Percentiles rank a stretch among this genome's conserved stretches.
These are phyloP conservation scores for Tilletia setariae DNA, from an alignment of 1,284 basidiomycete species.

Conservation along the genomic window DNA sequence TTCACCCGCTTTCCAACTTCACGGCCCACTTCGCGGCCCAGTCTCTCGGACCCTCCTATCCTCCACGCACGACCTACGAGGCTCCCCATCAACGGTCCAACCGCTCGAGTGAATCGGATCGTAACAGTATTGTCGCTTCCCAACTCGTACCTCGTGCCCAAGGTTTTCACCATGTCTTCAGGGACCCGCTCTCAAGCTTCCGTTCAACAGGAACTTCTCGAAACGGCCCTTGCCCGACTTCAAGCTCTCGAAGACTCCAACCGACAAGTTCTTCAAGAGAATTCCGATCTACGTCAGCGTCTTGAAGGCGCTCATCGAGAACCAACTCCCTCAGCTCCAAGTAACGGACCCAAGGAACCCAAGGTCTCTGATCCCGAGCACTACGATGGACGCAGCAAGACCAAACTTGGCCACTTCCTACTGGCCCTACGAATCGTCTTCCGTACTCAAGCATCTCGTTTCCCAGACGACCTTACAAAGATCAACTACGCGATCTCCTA, in stretches of 20 bases:
- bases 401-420: not conserved
- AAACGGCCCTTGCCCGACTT: no score
- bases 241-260: not conserved
- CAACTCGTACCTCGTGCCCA: not conserved
- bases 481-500: no score
- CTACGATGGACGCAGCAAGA: not conserved
- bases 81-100: no score
- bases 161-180: not conserved
- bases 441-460: not conserved
- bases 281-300: not conserved
- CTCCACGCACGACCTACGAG: no score
- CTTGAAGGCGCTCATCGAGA: not conserved
- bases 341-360: not conserved
- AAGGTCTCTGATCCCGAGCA: not conserved
- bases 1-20: no score
- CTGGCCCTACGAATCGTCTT: not conserved
- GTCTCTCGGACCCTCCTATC: no score
- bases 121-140: slow-evolving; percentile 9
- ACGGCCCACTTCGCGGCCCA: no score
- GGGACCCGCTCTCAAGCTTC: not conserved
- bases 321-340: not conserved
- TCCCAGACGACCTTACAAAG: not conserved
- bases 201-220: not conserved
- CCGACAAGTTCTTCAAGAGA: not conserved
- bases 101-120: slow-evolving; percentile 11